Conservation (phyloP, 257 asterid genomes). For the Agastache rugosa region DNA sequence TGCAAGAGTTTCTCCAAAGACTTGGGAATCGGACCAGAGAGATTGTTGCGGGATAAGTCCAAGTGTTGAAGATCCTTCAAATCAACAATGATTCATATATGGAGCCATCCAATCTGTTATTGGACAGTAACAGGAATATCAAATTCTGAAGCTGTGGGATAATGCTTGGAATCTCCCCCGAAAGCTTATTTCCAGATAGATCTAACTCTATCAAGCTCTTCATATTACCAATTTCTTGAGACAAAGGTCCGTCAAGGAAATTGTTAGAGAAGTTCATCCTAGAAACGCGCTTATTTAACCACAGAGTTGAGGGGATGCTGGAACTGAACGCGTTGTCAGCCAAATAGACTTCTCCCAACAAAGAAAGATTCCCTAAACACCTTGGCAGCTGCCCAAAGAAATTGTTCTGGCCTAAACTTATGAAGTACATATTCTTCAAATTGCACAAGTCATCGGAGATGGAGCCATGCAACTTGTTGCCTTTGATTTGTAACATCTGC, state of each 20-base stretch:
- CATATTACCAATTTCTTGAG: conserved; percentile 3
- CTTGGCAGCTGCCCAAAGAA: conserved; percentile 2
- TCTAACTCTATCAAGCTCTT: conserved; percentile 20
- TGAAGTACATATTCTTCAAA: neutral
- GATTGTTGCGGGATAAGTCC: conserved; percentile 5
- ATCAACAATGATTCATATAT: neutral
- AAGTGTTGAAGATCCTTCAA: conserved; percentile 10
- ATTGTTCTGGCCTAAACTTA: neutral
- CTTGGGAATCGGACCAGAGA: conserved; percentile 18
- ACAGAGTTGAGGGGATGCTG: conserved; percentile 8
- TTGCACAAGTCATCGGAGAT: conserved; percentile 4
- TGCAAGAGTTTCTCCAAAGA: conserved; percentile 1
- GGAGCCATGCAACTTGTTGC: conserved; percentile 19
- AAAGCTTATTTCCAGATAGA: neutral
- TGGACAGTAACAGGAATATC: neutral
- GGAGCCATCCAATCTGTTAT: neutral
- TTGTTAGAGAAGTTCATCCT: conserved; percentile 23
- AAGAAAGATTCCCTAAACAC: conserved; percentile 15
- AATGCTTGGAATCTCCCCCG: neutral
- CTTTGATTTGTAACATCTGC: conserved; percentile 10
- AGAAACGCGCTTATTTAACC: neutral
- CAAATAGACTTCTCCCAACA: neutral
- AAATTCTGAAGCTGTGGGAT: conserved; percentile 7
- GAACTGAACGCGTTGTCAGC: neutral
- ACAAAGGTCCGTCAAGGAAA: neutral